phyloP scores from a whole-genome alignment of 1,139 yeast genomes.

The Kodamaea fungicola region DNA sequence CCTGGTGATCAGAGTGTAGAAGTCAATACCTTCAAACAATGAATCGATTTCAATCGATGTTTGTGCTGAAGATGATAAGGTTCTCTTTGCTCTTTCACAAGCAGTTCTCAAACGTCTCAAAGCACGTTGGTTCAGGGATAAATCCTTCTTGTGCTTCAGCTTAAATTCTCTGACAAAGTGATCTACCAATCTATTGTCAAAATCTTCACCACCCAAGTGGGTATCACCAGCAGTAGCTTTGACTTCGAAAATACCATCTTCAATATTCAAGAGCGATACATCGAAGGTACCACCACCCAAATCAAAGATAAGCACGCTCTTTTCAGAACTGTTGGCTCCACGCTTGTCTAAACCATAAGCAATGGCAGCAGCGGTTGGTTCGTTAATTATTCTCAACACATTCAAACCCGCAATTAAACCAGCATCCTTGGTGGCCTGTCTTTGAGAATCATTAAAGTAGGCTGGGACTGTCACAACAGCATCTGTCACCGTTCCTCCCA shows the following conservation, averaged over 20 bases:
- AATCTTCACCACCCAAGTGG: constrained; percentile 45
- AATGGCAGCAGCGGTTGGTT: constrained; percentile 52
- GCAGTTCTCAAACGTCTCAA: constrained; percentile 87
- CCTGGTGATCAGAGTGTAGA: constrained; percentile 80
- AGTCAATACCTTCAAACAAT: constrained; percentile 75
- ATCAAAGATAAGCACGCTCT: constrained; percentile 41
- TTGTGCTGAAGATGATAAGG: constrained; percentile 82
- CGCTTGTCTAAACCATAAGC: constrained; percentile 44
- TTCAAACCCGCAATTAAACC: constrained; percentile 50
- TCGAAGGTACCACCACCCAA: constrained; percentile 54
- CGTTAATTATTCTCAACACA: constrained; percentile 48
- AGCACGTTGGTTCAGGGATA: constrained; percentile 75
- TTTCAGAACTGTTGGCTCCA: constrained; percentile 22
- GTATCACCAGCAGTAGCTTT: constrained; percentile 27
- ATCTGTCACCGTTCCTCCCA: constrained; percentile 40
- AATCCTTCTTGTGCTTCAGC: constrained; percentile 78
- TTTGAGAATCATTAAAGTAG: constrained; percentile 48
- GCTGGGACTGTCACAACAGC: constrained; percentile 53
- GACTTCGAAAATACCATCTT: constrained; percentile 22
- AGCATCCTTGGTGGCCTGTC: constrained; percentile 52
- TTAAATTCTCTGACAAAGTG: constrained; percentile 80
- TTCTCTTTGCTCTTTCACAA: constrained; percentile 90
- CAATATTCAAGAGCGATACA: constrained; percentile 28
- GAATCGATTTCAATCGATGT: constrained; percentile 86
- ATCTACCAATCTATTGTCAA: constrained; percentile 77